Conservation (phyloP, 352 stramenopile species). For the Elongisporangium senticosum region DNA sequence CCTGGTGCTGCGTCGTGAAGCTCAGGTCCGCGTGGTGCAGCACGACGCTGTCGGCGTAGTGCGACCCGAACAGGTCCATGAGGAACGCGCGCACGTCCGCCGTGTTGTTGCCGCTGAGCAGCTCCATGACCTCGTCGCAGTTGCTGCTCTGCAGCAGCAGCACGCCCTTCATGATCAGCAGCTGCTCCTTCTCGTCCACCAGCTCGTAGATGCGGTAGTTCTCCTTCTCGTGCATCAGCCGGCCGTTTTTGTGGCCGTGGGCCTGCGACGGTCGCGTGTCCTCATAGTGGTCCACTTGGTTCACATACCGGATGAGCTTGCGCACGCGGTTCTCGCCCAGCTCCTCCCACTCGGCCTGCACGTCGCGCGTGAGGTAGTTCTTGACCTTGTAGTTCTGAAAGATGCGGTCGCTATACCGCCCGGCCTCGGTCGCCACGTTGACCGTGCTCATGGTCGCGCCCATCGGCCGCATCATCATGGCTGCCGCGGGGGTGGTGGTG, state of each 20-base stretch:
- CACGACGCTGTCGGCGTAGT: slow-evolving; percentile 51
- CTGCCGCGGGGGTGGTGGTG: slow-evolving; percentile 1
- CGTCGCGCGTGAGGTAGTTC: slow-evolving; percentile 32
- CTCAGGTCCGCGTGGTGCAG: slow-evolving; percentile 47
- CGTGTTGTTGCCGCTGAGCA: slow-evolving; percentile 42
- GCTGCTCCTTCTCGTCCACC: slow-evolving; percentile 33
- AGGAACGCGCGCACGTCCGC: slow-evolving; percentile 43
- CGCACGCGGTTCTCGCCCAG: slow-evolving; percentile 47
- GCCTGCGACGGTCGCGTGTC: slow-evolving; percentile 18
- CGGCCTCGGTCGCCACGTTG: slow-evolving; percentile 18
- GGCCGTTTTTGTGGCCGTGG: slow-evolving; percentile 10
- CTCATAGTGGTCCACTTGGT: slow-evolving; percentile 47
- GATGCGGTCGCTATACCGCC: slow-evolving; percentile 51
- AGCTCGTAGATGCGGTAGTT: slow-evolving; percentile 79
- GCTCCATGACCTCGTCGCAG: slow-evolving; percentile 59
- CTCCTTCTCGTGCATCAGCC: slow-evolving; percentile 68
- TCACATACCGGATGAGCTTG: slow-evolving; percentile 59
- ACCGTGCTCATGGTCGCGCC: slow-evolving; percentile 21
- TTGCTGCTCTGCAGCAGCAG: slow-evolving; percentile 60
- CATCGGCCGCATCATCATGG: slow-evolving; percentile 5
- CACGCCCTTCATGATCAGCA: slow-evolving; percentile 70
- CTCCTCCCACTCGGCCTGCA: slow-evolving; percentile 31
- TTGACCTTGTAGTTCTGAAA: slow-evolving; percentile 53
- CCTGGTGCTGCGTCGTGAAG: slow-evolving; percentile 9
- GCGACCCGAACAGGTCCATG: slow-evolving; percentile 46